Base-by-base conservation (phyloP, 768 basidiomycete genomes). In the Mycena rosella region DNA sequence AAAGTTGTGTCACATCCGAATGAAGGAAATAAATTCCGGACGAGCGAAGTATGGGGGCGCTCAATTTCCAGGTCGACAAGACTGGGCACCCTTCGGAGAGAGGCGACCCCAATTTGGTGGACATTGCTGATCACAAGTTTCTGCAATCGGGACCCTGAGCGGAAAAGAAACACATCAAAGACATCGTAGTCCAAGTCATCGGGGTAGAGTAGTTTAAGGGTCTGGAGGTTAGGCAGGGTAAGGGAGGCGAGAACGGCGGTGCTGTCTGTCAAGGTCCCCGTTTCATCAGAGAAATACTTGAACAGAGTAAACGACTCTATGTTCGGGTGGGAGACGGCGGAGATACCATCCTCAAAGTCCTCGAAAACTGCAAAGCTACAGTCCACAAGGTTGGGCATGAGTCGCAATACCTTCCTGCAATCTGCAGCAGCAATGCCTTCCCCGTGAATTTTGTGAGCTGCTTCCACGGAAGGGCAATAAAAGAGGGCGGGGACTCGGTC, bases 401-500 rank as follows among this genome's bases (percentile, higher is more conserved):
- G 30, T 17, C 6, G 9, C n/a, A 60, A 11, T 24, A 52, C 57
- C 20, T 65, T 42, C 34, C 32, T 45, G 42, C 42, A 65, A 15
- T 36, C 24, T 5, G 18, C 9, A 1, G 38, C 20, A 18, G 58
- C 29, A 44, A 53, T 60, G 11, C 27, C 5, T 53, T 55, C 53
- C 2, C 65, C 14, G 65, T 66, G 53, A 66, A 66, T 55, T 60
- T 66, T 18, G 42, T 52, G 44, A 66, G 44, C 30, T 66, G 65
- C n/a, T 38, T 24, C 65, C 59, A 66, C 15, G 53, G 65, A 48
- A 60, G 59, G 1, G 5, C 1, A 24, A 66, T 36, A 11, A 55
- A 13, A 11, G 48, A 32, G 13, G 64, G 40, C 2, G 45, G 51
- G 5, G n/a, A 8, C 7, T 32, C 27, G 20, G 11, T 32, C 32